A percentile compares a stretch with the other conserved stretches of the same genome.
Conservation (phyloP, 257 asterid species). For the Nemophila menziesii region DNA sequence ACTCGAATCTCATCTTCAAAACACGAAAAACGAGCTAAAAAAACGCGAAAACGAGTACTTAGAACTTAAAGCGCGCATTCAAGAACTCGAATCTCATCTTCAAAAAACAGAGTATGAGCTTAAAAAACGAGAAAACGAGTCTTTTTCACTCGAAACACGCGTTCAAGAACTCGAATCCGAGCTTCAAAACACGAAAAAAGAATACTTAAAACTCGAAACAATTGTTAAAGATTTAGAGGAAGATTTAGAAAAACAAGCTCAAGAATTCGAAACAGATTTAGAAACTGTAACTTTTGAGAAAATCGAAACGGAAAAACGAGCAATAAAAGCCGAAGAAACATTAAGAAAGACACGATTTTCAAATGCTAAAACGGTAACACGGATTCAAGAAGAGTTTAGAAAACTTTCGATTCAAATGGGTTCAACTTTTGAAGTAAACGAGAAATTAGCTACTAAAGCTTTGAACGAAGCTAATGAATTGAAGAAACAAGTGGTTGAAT, state of each 20-base stretch:
- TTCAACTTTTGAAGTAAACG: conserved; percentile 75
- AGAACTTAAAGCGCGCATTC: conserved; percentile 26
- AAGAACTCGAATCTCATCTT: no score
- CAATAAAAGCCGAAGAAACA: conserved; percentile 76
- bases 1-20: conserved; percentile 28
- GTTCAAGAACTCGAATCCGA: no score
- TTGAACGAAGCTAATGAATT: conserved; percentile 61
- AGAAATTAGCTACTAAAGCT: conserved; percentile 70
- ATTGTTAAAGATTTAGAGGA: conserved; percentile 65
- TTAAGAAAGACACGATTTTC: conserved; percentile 66
- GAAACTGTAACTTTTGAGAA: conserved; percentile 44
- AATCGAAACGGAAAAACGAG: conserved; percentile 91
- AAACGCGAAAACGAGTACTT: conserved; percentile 36
- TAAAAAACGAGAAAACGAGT: conserved; percentile 38
- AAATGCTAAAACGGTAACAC: conserved; percentile 69
- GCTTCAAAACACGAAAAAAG: no score
- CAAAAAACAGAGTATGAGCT: no score
- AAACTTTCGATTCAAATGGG: conserved; percentile 72
- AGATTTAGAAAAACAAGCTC: conserved; percentile 68
- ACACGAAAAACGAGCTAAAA: conserved; percentile 35
- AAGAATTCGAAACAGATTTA: conserved; percentile 66
- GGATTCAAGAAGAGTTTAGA: conserved; percentile 70
- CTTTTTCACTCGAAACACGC: conserved; percentile 31
- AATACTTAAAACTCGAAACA: no score
- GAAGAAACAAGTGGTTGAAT: conserved; percentile 38